These are phyloP conservation scores for Abrus precatorius DNA, from an alignment of 306 rosid genomes.

Conservation along the genomic window DNA sequence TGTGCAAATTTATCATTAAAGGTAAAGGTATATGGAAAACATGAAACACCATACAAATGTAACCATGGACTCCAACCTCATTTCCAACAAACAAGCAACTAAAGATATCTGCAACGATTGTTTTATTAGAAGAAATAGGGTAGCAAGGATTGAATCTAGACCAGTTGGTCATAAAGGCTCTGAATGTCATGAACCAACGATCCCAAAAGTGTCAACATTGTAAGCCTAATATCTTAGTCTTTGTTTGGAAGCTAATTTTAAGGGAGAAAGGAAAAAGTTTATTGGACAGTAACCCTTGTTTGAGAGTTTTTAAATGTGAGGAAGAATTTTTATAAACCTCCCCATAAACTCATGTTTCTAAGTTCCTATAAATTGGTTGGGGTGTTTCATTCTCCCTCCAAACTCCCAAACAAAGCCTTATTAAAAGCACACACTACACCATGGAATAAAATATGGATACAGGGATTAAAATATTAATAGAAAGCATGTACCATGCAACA, in stretches of 20 bases:
- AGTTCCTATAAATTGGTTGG: no score
- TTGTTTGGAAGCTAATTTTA: no score
- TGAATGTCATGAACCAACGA: constrained; percentile 8
- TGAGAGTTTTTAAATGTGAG: no score
- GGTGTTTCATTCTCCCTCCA: no score
- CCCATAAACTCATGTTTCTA: no score
- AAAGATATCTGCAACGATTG: constrained; percentile 12
- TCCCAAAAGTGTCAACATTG: constrained; percentile 19
- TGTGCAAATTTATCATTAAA: constrained; percentile 26
- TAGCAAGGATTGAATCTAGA: background rate
- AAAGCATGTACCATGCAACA: constrained; percentile 26
- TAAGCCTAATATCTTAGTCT: constrained; percentile 35
- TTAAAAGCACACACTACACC: background rate
- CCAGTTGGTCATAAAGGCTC: background rate
- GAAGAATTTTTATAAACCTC: no score
- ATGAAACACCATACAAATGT: constrained; percentile 27
- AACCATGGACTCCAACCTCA: constrained; percentile 28
- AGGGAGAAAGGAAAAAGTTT: no score
- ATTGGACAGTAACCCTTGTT: no score
- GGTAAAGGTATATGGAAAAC: constrained; percentile 16
- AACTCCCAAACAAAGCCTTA: no score
- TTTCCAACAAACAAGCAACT: constrained; percentile 33
- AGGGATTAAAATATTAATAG: background rate
- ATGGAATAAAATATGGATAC: constrained; percentile 23
- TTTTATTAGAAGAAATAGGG: background rate